Evolutionary conservation across 805 yeast species (phyloP), one percentile per base, ranked within the genome.

Genomic region (Lipomyces sp.): DNA sequence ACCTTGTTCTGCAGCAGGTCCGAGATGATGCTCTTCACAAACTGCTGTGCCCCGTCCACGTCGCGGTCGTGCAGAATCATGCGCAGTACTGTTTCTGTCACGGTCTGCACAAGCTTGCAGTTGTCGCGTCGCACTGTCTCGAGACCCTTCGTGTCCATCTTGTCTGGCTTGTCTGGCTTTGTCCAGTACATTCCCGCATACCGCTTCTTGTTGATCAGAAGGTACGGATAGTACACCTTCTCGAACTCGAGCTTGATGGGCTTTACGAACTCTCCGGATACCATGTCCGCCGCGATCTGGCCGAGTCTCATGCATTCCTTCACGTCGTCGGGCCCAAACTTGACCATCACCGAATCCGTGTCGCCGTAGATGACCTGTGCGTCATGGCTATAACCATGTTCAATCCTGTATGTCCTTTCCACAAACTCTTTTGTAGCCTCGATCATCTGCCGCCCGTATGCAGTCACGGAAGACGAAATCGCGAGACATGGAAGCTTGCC

Each of bases 151-250:
- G 97, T 91, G 67, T 93, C 99, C 89, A 93, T 84, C 70, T 93
- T 93, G 68, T 95, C 98, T 63, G 80, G 87, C 58, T 86, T 87
- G n/a, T 86, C 81, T 0, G 97, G 84, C 41, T 80, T 78, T 0
- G 98, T 93, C 98, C 98, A 93, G 65, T 83, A 91, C 39, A 93
- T 73, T 0, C 99, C 99, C 1, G 98, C 99, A 65, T 93, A 93
- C 68, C 99, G 78, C 70, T 93, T 93, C 69, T 93, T 93, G 72
- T 91, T 93, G 65, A 93, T 93, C 65, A 93, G 74, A 58, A 93
- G 72, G 65, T 93, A 93, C 2, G 99, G 99, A 68, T 80, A 93
- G 65, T 93, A 93, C 3, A 90, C 97, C 66, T 93, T 93, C 66
- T 93, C 99, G 66, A 93, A 93, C 68, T 93, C 99, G 50, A 93